Percentiles rank a stretch among this genome's conserved stretches.
Conservation (phyloP, 768 basidiomycete genomes). For the Hypholoma fasciculare region DNA sequence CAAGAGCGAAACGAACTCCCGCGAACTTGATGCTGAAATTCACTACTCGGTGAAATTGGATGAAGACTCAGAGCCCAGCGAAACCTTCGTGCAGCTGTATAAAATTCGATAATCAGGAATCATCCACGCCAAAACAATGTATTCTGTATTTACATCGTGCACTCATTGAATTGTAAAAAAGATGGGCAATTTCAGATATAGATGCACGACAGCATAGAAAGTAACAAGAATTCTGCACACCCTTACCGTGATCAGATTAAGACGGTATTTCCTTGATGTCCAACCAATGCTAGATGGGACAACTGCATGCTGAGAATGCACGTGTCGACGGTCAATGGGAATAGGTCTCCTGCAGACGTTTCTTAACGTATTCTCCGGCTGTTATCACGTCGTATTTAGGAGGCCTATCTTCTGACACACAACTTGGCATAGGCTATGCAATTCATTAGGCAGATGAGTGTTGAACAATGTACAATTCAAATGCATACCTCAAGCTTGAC, state of each 20-base stretch:
- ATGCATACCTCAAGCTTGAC: constrained; percentile 71
- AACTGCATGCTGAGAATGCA: background rate
- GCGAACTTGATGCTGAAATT: constrained; percentile 91
- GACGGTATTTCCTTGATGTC: background rate
- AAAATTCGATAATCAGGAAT: constrained; percentile 57
- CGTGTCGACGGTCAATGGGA: constrained; percentile 22
- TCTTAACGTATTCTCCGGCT: constrained; percentile 84
- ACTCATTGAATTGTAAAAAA: background rate
- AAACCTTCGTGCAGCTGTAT: constrained; percentile 72
- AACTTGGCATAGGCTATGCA: constrained; percentile 51
- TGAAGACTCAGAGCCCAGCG: constrained; percentile 32
- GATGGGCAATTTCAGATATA: too few species aligned
- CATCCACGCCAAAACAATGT: background rate
- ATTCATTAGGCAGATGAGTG: background rate
- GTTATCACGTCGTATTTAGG: constrained; percentile 69
- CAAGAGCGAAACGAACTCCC: constrained; percentile 78
- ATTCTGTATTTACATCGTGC: background rate
- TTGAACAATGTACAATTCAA: background rate
- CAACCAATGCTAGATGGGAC: background rate
- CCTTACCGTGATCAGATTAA: too few species aligned
- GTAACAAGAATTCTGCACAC: too few species aligned
- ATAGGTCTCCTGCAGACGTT: constrained; percentile 69
- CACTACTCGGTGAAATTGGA: constrained; percentile 63
- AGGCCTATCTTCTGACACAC: constrained; percentile 41
- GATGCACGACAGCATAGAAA: too few species aligned